Percentiles rank a stretch among this genome's conserved stretches.
Conservation (phyloP, 2,329 filamentous ascomycete species). For the Shiraia sp. region DNA sequence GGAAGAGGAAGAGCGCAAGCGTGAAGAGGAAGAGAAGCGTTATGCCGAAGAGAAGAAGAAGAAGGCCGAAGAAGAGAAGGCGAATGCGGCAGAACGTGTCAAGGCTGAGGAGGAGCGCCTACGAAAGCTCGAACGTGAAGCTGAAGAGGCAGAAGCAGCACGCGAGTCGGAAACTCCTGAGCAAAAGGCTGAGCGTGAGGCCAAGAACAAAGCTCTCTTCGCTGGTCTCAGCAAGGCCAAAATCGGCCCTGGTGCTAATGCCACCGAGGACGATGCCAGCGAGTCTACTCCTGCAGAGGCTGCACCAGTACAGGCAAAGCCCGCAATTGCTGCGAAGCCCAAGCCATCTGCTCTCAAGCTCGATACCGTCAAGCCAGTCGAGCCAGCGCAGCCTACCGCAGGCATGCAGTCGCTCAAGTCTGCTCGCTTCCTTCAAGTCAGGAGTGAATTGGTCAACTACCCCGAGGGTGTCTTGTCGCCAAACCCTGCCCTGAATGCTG, state of each 20-base stretch:
- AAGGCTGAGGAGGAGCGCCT: slow-evolving; percentile 58
- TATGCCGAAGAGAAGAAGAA: slow-evolving; percentile 72
- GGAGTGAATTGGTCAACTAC: slow-evolving; percentile 74
- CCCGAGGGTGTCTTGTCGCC: slow-evolving; percentile 83
- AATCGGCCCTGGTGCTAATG: slow-evolving; percentile 51
- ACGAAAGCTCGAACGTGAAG: slow-evolving; percentile 54
- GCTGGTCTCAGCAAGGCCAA: slow-evolving; percentile 53
- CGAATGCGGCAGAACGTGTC: slow-evolving; percentile 51
- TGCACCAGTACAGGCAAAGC: slow-evolving; percentile 30
- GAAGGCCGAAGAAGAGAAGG: slow-evolving; percentile 62
- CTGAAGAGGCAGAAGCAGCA: slow-evolving; percentile 52
- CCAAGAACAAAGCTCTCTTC: slow-evolving; percentile 45
- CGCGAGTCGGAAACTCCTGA: slow-evolving; percentile 48
- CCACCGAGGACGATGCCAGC: slow-evolving; percentile 24
- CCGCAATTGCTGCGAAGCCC: slow-evolving; percentile 63
- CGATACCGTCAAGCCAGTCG: slow-evolving; percentile 81
- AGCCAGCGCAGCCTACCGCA: slow-evolving; percentile 90
- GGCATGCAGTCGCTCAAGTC: slow-evolving; percentile 92
- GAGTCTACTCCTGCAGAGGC: slow-evolving; percentile 54
- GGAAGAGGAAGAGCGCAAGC: slow-evolving; percentile 49
- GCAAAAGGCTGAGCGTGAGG: slow-evolving; percentile 47
- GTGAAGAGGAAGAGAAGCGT: slow-evolving; percentile 70
- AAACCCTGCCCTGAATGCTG: slow-evolving; percentile 87
- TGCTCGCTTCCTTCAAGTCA: slow-evolving; percentile 81
- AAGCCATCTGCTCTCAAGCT: slow-evolving; percentile 92